Base-by-base conservation (phyloP, 1,284 basidiomycete species). In the Fomes fomentarius region DNA sequence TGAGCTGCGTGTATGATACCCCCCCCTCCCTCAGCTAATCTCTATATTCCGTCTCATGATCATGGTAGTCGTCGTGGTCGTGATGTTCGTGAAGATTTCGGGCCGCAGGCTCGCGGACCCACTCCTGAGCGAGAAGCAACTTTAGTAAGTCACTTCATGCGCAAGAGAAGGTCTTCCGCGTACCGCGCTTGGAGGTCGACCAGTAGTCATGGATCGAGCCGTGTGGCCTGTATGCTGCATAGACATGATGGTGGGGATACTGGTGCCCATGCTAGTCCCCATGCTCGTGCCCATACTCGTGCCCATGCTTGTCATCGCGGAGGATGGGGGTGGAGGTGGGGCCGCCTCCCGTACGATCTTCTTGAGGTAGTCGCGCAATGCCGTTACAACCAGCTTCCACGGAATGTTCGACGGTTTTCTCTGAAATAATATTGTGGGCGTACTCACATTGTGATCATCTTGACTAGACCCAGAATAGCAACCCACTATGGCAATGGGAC, bases 381-480 rank as follows among this genome's bases (percentile, higher is more conserved):
- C 82, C 5, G 74, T 81, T 8, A 81, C 79, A 12, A 89, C 81
- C 47, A 90, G 76, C 88, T 91, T 24, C 19, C 3, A 34, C 35
- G 35, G 25, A n/a, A 8, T 38, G 30, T 42, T 47, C 26, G 15
- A 46, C 21, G 34, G 38, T 39, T 25, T 14, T 2, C 17, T 40
- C 19, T 39, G 21, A 15, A 39, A 47, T 12, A 11, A 10, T 1
- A n/a, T 19, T 15, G 34, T 45, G 19, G 22, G 22, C 24, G 19
- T 31, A 73, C 85, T 56, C 60, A 91, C 89, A 58, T 77, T 79
- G 65, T 93, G 91, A 66, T 93, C 90, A 54, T 93, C 90, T 47
- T 82, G 76, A 46, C 85, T 87, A 40, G 88, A 89, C 24, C 90
- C 90, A n/a, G 89, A 91, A 69, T 90, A 92, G 58, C 84, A 87